phyloP scores from a whole-genome alignment of 805 yeast species.

The Jamesozyma jinghongensis region DNA sequence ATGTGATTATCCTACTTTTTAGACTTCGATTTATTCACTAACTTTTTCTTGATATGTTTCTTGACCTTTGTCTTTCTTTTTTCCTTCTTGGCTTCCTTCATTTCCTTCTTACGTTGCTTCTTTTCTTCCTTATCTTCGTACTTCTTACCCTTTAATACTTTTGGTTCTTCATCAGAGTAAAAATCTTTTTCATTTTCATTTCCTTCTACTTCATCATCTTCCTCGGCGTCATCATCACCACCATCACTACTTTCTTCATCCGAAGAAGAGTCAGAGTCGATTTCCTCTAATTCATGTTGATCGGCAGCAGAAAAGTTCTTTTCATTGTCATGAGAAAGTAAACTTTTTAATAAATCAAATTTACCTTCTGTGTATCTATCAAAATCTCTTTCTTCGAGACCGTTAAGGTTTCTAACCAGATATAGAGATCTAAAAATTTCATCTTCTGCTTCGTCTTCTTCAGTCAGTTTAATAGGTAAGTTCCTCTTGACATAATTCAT shows the following conservation, averaged over 20 bases:
- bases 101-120: constrained; percentile 61
- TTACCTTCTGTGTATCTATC: constrained; percentile 71
- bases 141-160: constrained; percentile 58
- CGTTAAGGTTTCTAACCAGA: constrained; percentile 67
- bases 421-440: constrained; percentile 79
- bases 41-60: constrained; percentile 71
- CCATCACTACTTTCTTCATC: constrained; percentile 25
- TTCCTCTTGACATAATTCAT: constrained; percentile 33
- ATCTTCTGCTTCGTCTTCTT: constrained; percentile 59
- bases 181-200: constrained; percentile 27
- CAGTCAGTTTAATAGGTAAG: constrained; percentile 48
- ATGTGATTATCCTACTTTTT: constrained; percentile 23
- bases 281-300: constrained; percentile 17
- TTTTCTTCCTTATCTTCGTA: constrained; percentile 71
- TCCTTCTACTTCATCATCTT: constrained; percentile 22
- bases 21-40: constrained; percentile 48
- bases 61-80: constrained; percentile 76
- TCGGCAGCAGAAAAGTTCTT: constrained; percentile 17
- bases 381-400: constrained; percentile 85
- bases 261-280: constrained; percentile 20
- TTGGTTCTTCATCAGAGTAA: constrained; percentile 31
- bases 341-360: constrained; percentile 63
- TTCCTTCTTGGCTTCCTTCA: constrained; percentile 70
- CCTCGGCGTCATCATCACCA: constrained; percentile 26
- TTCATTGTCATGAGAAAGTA: constrained; percentile 39